Conservation (phyloP, 805 yeast genomes). For the Kuraishia cidri region DNA sequence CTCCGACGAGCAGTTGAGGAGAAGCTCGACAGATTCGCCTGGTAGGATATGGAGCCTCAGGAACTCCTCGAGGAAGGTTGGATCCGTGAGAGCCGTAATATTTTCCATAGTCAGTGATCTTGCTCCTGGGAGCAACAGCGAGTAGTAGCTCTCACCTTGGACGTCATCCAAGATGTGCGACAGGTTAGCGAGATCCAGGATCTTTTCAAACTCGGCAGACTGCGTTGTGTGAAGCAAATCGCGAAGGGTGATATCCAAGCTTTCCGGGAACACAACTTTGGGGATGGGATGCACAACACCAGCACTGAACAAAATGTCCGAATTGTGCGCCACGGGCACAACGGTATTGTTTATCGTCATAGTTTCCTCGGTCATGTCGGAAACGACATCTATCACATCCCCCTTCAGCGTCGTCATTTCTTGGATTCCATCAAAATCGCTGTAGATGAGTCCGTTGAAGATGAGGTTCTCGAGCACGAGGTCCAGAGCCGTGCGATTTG, state of each 20-base stretch:
- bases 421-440: constrained; percentile 36
- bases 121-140: constrained; percentile 67
- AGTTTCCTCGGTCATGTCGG: constrained; percentile 5
- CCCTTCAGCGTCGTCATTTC: constrained; percentile 21
- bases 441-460: constrained; percentile 55
- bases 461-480: constrained; percentile 48
- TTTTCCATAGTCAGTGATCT: constrained; percentile 45
- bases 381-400: constrained; percentile 11
- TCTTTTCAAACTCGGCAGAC: constrained; percentile 32
- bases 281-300: constrained; percentile 78
- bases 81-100: constrained; percentile 28
- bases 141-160: constrained; percentile 22
- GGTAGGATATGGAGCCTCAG: constrained; percentile 65
- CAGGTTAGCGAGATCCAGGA: constrained; percentile 37
- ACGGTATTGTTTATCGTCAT: constrained; percentile 16
- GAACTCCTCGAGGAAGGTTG: constrained; percentile 34
- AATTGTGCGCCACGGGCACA: constrained; percentile 28
- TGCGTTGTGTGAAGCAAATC: constrained; percentile 53
- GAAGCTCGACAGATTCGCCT: constrained; percentile 33
- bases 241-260: constrained; percentile 38
- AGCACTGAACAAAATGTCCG: constrained; percentile 68
- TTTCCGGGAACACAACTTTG: constrained; percentile 46
- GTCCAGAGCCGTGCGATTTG: constrained; percentile 41
- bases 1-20: constrained; percentile 37
- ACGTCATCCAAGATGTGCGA: constrained; percentile 28